These are phyloP conservation scores for Hyaloscypha hepaticicola DNA, from an alignment of 495 filamentous ascomycete species.

Conservation along the genomic window DNA sequence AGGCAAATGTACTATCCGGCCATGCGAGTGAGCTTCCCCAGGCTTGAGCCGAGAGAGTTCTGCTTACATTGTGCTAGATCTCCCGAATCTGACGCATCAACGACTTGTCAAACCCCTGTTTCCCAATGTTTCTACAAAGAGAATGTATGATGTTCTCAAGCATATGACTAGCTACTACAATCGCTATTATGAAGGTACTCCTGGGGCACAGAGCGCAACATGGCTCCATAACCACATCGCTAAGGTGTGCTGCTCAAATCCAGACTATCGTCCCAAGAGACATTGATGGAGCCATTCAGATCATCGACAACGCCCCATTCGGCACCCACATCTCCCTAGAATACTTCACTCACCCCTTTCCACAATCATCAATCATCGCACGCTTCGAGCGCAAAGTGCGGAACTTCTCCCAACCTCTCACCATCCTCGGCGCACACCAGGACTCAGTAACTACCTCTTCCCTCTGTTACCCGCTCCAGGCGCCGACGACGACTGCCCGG, in stretches of 20 bases:
- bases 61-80: background rate
- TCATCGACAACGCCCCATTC: conserved; percentile 61
- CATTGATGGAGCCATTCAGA: background rate
- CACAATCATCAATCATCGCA: conserved; percentile 53
- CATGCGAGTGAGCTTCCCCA: conserved; percentile 49
- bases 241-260: background rate
- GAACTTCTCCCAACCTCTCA: conserved; percentile 58
- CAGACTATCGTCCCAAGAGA: background rate
- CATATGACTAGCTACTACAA: conserved; percentile 78
- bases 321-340: conserved; percentile 77
- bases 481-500: conserved; percentile 54
- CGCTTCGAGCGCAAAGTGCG: conserved; percentile 3
- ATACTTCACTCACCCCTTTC: conserved; percentile 88
- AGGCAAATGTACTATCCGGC: conserved; percentile 53
- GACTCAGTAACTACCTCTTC: conserved; percentile 42
- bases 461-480: conserved; percentile 45
- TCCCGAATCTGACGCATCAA: background rate
- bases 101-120: conserved; percentile 56
- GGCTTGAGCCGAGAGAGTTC: conserved; percentile 45
- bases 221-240: conserved; percentile 58
- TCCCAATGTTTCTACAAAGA: conserved; percentile 62
- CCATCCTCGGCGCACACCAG: conserved; percentile 62
- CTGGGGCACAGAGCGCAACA: conserved; percentile 75
- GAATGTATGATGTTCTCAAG: conserved; percentile 74
- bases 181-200: conserved; percentile 81